These are phyloP conservation scores for Drosera spatulata DNA, from an alignment of 179 eudicot species.

Conservation along the genomic window DNA sequence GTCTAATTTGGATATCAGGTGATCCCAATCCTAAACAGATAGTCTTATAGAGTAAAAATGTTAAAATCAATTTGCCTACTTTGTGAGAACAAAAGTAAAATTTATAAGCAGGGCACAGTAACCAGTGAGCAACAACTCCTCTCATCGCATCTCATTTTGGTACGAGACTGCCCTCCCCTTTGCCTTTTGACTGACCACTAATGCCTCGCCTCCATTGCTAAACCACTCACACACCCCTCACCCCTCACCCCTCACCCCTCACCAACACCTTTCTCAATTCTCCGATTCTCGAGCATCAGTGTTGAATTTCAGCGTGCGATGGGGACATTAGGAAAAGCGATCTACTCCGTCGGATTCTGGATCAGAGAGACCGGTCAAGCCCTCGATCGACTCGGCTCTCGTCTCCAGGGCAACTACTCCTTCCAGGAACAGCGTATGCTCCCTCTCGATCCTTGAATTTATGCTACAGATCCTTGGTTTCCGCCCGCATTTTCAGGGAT, in stretches of 20 bases:
- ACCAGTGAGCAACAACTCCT: neutral
- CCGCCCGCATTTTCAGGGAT: neutral
- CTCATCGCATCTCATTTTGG: neutral
- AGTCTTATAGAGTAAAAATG: too few species aligned
- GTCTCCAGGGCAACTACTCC: constrained; percentile 57
- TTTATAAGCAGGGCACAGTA: too few species aligned
- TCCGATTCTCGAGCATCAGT: neutral
- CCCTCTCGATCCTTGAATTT: too few species aligned
- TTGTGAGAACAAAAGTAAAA: too few species aligned
- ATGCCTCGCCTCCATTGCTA: neutral
- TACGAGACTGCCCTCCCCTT: neutral
- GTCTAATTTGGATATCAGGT: too few species aligned
- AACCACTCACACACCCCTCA: neutral
- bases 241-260: neutral
- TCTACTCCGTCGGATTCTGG: constrained; percentile 69
- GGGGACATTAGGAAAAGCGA: constrained; percentile 54
- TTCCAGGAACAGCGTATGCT: constrained; percentile 46
- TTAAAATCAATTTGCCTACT: too few species aligned
- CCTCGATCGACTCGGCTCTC: constrained; percentile 68
- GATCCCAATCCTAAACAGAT: too few species aligned
- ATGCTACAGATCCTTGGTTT: neutral
- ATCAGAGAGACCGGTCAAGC: constrained; percentile 76
- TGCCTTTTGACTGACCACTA: neutral
- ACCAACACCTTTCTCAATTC: neutral
- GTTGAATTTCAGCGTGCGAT: constrained; percentile 9